Conservation (phyloP, 2,329 filamentous ascomycete genomes). For the Stenocarpella maydis region DNA sequence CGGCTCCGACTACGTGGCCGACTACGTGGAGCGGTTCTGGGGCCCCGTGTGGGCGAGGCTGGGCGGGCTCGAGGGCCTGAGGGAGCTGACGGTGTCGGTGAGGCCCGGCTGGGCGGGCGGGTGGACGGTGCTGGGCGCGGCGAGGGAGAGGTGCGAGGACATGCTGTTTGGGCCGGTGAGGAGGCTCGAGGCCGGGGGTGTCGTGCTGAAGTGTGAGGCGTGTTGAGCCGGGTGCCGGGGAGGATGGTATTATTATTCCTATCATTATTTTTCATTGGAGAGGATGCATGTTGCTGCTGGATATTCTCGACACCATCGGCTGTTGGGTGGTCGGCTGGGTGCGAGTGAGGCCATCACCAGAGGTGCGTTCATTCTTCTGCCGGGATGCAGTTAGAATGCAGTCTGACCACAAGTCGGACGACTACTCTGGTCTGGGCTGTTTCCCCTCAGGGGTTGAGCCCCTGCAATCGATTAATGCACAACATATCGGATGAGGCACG, state of each 20-base stretch:
- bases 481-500: background rate
- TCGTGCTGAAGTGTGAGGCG: constrained; percentile 14
- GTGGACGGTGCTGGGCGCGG: constrained; percentile 8
- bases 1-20: constrained; percentile 17
- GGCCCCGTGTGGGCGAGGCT: constrained; percentile 5
- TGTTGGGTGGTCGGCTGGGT: too few relatives aligned
- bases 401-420: constrained; percentile 34
- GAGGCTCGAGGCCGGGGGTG: background rate
- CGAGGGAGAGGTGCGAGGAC: constrained; percentile 17
- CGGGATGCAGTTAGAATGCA: background rate
- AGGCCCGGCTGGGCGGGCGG: constrained; percentile 3
- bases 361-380: too few relatives aligned
- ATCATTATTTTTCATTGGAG: too few relatives aligned
- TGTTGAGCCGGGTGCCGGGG: background rate
- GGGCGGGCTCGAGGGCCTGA: background rate
- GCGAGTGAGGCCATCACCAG: too few relatives aligned
- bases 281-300: too few relatives aligned
- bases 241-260: too few relatives aligned
- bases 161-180: constrained; percentile 2
- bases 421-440: constrained; percentile 10
- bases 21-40: constrained; percentile 11
- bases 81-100: constrained; percentile 3
- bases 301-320: too few relatives aligned
- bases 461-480: constrained; percentile 22
- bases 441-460: constrained; percentile 23